A percentile compares a stretch with the other conserved stretches of the same genome.
Evolutionary conservation across 768 basidiomycete genomes (phyloP).

Genomic region (Gymnopilus junonius): DNA sequence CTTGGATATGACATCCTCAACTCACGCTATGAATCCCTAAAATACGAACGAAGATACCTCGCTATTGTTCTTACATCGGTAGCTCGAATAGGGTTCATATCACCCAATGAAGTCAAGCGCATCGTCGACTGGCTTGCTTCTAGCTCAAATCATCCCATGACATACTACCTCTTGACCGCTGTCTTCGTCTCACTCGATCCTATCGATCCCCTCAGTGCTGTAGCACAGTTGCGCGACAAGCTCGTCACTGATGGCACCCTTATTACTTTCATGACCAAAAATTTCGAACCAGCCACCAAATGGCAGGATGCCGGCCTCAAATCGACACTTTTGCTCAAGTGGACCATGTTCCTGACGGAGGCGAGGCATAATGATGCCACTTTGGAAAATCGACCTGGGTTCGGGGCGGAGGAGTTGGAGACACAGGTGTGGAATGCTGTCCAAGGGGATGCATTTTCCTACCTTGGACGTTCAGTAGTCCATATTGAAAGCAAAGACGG

Average conservation of each 20-base stretch:
- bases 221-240: conserved; percentile 47
- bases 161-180: conserved; percentile 69
- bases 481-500: conserved; percentile 54
- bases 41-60: conserved; percentile 73
- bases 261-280: conserved; percentile 63
- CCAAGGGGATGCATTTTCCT: conserved; percentile 80
- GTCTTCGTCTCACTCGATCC: conserved; percentile 71
- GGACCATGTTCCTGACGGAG: conserved; percentile 86
- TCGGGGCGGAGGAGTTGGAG: conserved; percentile 81
- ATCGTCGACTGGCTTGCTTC: conserved; percentile 73
- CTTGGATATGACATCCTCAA: conserved; percentile 71
- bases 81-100: conserved; percentile 64
- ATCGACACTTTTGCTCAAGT: conserved; percentile 78
- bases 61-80: conserved; percentile 66
- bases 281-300: conserved; percentile 50
- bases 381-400: conserved; percentile 66
- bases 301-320: conserved; percentile 79
- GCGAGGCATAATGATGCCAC: conserved; percentile 69
- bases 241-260: conserved; percentile 51
- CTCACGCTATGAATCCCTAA: conserved; percentile 73
- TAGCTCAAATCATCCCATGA: conserved; percentile 70
- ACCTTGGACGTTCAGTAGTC: conserved; percentile 63
- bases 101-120: conserved; percentile 60
- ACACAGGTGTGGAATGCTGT: conserved; percentile 83
- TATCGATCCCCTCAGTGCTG: conserved; percentile 53